phyloP scores from a whole-genome alignment of 495 filamentous ascomycete species.

The Cladorrhinum samala region DNA sequence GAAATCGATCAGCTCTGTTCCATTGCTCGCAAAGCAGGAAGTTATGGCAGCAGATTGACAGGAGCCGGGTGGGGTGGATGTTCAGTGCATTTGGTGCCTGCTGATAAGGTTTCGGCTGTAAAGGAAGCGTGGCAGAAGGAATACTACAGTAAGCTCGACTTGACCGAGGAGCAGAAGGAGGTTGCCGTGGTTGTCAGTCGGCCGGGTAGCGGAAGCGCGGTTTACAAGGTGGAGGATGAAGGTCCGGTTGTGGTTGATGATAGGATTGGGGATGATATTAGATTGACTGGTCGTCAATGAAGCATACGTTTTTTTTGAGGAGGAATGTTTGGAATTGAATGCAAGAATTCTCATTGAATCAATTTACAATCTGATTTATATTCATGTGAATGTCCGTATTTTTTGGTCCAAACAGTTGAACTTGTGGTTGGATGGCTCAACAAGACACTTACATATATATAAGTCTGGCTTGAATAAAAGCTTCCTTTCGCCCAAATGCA shows the following conservation, averaged over 20 bases:
- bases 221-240: slow-evolving; percentile 32
- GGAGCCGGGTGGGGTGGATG: slow-evolving; percentile 98
- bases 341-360: no score
- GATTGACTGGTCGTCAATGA: background rate
- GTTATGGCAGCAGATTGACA: slow-evolving; percentile 81
- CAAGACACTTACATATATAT: no score
- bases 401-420: background rate
- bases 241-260: background rate
- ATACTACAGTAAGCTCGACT: slow-evolving; percentile 76
- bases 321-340: background rate
- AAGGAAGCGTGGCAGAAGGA: slow-evolving; percentile 67
- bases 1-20: slow-evolving; percentile 83
- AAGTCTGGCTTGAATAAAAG: no score
- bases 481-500: no score
- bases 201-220: slow-evolving; percentile 65
- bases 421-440: no score
- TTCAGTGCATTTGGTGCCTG: slow-evolving; percentile 85
- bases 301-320: no score
- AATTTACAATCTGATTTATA: no score
- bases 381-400: no score
- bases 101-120: slow-evolving; percentile 76
- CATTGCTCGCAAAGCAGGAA: slow-evolving; percentile 70
- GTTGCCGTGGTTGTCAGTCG: slow-evolving; percentile 85
- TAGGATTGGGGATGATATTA: slow-evolving; percentile 8
- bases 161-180: slow-evolving; percentile 65